phyloP scores from a whole-genome alignment of 331 rosid species.

The Pyrus hybrid region DNA sequence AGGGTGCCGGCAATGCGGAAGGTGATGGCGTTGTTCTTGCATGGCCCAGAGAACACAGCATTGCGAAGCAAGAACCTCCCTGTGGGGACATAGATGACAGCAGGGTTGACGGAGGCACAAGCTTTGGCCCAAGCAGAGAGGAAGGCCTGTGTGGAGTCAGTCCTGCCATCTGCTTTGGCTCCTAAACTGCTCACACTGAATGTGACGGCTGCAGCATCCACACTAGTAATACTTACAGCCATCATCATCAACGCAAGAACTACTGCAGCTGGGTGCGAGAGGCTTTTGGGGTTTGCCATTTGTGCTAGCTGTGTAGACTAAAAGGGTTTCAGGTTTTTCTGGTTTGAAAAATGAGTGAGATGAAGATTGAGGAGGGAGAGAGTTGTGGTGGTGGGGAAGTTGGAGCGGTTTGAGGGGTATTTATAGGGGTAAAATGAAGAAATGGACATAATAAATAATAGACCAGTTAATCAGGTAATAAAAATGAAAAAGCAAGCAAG shows the following conservation, averaged over 20 bases:
- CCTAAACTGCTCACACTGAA: constrained; percentile 27
- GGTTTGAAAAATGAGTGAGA: not conserved
- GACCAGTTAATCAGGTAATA: not conserved
- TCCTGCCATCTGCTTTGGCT: constrained; percentile 26
- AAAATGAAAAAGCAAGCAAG: not conserved
- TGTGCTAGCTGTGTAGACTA: not conserved
- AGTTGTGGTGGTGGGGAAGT: not conserved
- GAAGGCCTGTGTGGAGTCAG: constrained; percentile 26
- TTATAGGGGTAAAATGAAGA: not conserved
- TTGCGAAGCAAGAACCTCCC: constrained; percentile 28
- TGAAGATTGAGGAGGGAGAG: not conserved
- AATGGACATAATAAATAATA: not conserved
- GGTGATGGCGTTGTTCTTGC: constrained; percentile 22
- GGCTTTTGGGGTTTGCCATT: constrained; percentile 3
- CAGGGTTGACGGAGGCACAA: constrained; percentile 15
- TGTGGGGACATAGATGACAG: constrained; percentile 18
- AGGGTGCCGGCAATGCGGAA: constrained; percentile 32
- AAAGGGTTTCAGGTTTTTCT: not conserved
- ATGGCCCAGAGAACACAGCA: constrained; percentile 24
- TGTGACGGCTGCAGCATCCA: not conserved
- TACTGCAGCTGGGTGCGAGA: not conserved
- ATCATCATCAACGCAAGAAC: not conserved
- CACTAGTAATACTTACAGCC: not conserved
- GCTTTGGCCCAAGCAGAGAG: constrained; percentile 32
- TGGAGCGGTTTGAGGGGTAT: constrained; percentile 9